Percentiles rank a stretch among this genome's conserved stretches.
Conservation (phyloP, 148 eudicot species). For the Chenopodium formosanum region DNA sequence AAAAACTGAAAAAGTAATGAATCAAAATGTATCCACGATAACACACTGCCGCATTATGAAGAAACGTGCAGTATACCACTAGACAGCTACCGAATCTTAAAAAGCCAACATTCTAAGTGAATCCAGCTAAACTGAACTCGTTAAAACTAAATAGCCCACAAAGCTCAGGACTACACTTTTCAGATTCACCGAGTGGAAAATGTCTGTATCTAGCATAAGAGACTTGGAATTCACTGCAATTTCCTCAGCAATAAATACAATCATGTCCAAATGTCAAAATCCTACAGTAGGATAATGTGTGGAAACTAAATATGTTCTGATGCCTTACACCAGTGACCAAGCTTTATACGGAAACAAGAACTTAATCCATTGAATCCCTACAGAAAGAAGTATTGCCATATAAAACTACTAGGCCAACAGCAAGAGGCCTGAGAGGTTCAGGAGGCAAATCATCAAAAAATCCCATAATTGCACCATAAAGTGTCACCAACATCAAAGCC, state of each 20-base stretch:
- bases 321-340: conserved; percentile 5
- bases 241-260: not conserved
- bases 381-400: not conserved
- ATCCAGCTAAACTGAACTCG: conserved; percentile 8
- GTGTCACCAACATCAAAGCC: conserved; percentile 23
- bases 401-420: not conserved
- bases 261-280: conserved; percentile 14
- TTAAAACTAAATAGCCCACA: not conserved
- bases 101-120: not conserved
- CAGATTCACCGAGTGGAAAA: conserved; percentile 9
- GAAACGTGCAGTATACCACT: not conserved
- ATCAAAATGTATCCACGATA: conserved; percentile 4
- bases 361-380: conserved; percentile 13
- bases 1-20: not conserved
- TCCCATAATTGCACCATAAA: conserved; percentile 20
- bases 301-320: not conserved
- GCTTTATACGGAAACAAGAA: not conserved
- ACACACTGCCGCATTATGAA: not conserved
- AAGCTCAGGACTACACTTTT: not conserved
- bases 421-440: conserved; percentile 10
- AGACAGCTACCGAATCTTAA: not conserved
- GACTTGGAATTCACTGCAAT: not conserved
- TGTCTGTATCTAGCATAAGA: not conserved
- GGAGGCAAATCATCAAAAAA: conserved; percentile 12
- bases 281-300: conserved; percentile 13